Percentiles rank a stretch among this genome's conserved stretches.
phyloP scores from a whole-genome alignment of 192 early-diverging fungal genomes.

The Backusella liffmaniae region DNA sequence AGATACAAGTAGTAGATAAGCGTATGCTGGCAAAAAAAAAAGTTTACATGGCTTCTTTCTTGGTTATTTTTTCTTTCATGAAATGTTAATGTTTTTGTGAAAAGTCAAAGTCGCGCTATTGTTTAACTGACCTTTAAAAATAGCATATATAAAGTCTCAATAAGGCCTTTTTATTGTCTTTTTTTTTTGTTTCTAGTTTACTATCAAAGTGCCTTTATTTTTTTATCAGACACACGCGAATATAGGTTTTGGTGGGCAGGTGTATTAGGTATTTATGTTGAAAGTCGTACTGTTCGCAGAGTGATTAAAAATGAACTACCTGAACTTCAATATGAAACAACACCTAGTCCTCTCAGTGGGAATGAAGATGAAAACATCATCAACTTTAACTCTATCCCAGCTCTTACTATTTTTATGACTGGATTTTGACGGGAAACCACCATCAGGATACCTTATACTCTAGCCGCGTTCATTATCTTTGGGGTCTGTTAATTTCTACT shows the following conservation, averaged over 20 bases:
- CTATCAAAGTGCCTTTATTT: too few species aligned
- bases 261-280: constrained; percentile 28
- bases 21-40: too few species aligned
- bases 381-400: constrained; percentile 33
- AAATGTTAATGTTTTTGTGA: too few species aligned
- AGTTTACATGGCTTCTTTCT: too few species aligned
- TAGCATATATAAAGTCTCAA: too few species aligned
- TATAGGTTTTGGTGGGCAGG: constrained; percentile 35
- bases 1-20: too few species aligned
- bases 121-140: too few species aligned
- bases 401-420: constrained; percentile 30
- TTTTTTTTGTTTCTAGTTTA: too few species aligned
- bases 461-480: constrained; percentile 29
- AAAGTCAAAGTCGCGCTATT: too few species aligned
- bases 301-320: constrained; percentile 9
- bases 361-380: constrained; percentile 1
- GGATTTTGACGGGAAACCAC: constrained; percentile 36
- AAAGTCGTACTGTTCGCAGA: constrained; percentile 28
- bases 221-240: too few species aligned
- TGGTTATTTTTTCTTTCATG: too few species aligned
- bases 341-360: not conserved
- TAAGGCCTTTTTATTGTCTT: too few species aligned
- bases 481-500: constrained; percentile 26
- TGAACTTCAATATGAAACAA: not conserved
- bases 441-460: constrained; percentile 31